phyloP scores from a whole-genome alignment of 768 basidiomycete species.

The Termitomyces sp. region DNA sequence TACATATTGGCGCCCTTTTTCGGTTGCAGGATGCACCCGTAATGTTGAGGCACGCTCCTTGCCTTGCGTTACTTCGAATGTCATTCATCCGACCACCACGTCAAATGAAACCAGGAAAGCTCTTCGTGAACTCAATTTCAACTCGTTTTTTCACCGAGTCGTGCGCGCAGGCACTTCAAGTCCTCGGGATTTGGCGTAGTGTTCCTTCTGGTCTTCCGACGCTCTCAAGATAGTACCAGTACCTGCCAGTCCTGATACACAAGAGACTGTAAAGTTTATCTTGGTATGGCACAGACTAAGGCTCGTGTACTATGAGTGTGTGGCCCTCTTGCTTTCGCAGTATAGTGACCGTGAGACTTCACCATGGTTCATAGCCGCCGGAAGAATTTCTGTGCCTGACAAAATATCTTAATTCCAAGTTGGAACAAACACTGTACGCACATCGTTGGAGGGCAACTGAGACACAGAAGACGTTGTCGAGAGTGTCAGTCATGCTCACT shows the following conservation, averaged over 20 bases:
- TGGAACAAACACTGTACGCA: neutral
- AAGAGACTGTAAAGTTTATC: neutral
- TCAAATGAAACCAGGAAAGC: neutral
- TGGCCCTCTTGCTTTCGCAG: neutral
- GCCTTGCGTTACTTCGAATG: slow-evolving; percentile 1
- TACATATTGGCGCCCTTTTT: neutral
- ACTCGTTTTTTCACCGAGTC: neutral
- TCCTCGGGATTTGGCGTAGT: neutral
- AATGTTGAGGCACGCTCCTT: neutral
- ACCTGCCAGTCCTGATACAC: neutral
- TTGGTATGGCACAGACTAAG: neutral
- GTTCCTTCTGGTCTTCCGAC: neutral
- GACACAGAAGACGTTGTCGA: neutral
- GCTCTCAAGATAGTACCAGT: neutral
- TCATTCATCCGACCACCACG: neutral
- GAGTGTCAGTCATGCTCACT: neutral
- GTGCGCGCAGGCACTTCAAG: neutral
- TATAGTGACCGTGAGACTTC: neutral
- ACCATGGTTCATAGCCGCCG: neutral
- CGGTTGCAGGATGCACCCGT: neutral
- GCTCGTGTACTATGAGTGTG: neutral
- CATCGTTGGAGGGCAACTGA: neutral
- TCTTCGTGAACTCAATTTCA: neutral
- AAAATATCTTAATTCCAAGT: neutral
- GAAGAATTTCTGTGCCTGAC: neutral